A percentile compares a stretch with the other conserved stretches of the same genome.
Conservation (phyloP, 495 filamentous ascomycete genomes). For the Neurospora sp. region DNA sequence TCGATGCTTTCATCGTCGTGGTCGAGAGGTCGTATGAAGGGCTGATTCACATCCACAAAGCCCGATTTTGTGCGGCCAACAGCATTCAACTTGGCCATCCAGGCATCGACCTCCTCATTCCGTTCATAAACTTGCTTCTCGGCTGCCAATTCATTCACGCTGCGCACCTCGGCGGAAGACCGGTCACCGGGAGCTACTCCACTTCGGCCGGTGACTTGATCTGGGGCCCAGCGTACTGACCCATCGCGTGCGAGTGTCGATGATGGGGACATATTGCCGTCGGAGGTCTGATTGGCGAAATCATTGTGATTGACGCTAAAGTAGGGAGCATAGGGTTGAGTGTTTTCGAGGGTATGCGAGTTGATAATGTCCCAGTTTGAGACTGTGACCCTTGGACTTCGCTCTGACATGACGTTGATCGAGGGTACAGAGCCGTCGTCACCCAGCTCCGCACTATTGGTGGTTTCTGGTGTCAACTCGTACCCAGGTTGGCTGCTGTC, state of each 20-base stretch:
- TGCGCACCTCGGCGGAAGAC: conserved; percentile 26
- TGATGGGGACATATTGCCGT: conserved; percentile 1
- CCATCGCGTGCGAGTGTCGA: conserved; percentile 20
- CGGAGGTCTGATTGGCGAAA: conserved; percentile 1
- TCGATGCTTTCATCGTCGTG: conserved; percentile 27
- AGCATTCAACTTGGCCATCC: conserved; percentile 22
- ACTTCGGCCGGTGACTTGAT: conserved; percentile 24
- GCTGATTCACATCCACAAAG: background rate
- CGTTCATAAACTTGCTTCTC: conserved; percentile 25
- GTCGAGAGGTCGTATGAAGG: background rate
- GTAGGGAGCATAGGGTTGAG: background rate
- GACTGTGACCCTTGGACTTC: conserved; percentile 40
- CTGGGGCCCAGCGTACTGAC: conserved; percentile 28
- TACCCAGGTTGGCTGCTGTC: conserved; percentile 18
- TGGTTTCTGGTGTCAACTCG: conserved; percentile 40
- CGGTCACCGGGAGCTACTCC: conserved; percentile 36
- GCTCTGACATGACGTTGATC: conserved; percentile 25
- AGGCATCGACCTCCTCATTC: conserved; percentile 32
- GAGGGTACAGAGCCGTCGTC: conserved; percentile 33
- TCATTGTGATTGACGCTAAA: background rate
- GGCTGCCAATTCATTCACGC: conserved; percentile 29
- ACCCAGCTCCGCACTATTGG: conserved; percentile 36
- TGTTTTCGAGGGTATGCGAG: conserved; percentile 19
- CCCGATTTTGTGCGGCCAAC: background rate
- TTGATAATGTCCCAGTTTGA: conserved; percentile 34